These are phyloP conservation scores for Flaveria brownii DNA, from an alignment of 129 eudicot genomes.

Conservation along the genomic window DNA sequence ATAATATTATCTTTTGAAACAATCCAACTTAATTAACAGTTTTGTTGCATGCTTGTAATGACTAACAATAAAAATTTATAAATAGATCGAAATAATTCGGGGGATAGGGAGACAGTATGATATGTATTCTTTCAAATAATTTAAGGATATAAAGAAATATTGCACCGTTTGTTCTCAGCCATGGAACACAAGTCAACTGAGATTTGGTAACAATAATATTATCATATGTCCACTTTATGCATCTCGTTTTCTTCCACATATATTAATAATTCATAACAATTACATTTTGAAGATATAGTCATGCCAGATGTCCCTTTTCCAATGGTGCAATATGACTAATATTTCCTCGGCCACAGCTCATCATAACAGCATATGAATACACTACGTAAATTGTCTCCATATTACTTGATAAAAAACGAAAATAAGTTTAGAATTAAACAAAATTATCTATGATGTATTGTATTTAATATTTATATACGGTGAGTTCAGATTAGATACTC, in stretches of 20 bases:
- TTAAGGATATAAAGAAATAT: background rate
- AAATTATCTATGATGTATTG: background rate
- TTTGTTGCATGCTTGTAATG: background rate
- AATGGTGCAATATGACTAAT: constrained; percentile 21
- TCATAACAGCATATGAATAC: background rate
- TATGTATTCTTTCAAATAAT: background rate
- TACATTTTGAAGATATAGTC: background rate
- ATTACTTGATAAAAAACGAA: background rate
- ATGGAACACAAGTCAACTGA: constrained; percentile 26
- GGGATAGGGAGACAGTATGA: background rate
- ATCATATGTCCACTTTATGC: constrained; percentile 22
- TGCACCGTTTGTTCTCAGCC: constrained; percentile 15
- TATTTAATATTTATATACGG: background rate
- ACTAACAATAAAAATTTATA: background rate
- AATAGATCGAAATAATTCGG: background rate
- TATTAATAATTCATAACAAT: background rate
- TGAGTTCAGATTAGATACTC: background rate
- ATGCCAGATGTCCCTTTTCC: constrained; percentile 24
- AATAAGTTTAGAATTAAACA: background rate
- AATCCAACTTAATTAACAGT: background rate
- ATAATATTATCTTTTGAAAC: background rate
- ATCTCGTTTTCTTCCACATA: constrained; percentile 20
- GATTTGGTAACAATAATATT: constrained; percentile 13
- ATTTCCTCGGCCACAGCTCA: background rate
- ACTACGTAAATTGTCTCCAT: background rate